Conservation (phyloP, 129 eudicot species). For the Flaveria linearis region DNA sequence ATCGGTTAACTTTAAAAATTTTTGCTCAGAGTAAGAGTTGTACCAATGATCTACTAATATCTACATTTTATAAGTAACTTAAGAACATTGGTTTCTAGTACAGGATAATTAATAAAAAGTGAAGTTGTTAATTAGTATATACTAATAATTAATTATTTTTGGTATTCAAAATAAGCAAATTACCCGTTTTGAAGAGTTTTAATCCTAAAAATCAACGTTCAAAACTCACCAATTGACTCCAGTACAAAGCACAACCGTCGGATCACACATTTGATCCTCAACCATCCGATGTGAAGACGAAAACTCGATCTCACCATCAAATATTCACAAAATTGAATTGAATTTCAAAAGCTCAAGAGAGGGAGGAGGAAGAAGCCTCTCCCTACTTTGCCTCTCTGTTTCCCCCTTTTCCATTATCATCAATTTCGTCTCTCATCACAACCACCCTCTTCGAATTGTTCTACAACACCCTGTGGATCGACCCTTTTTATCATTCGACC, state of each 20-base stretch:
- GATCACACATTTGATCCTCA: slow-evolving; percentile 19
- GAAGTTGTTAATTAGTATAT: too few species aligned
- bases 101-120: too few species aligned
- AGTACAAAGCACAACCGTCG: slow-evolving; percentile 41
- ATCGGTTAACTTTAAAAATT: too few species aligned
- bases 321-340: slow-evolving; percentile 60
- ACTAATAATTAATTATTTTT: too few species aligned
- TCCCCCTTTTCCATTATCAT: slow-evolving; percentile 36
- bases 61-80: too few species aligned
- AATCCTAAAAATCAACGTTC: slow-evolving; percentile 29
- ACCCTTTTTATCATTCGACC: slow-evolving; percentile 13
- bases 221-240: slow-evolving; percentile 18
- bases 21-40: too few species aligned
- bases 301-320: slow-evolving; percentile 42
- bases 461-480: slow-evolving; percentile 22
- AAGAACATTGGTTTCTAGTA: too few species aligned
- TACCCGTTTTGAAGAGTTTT: neutral
- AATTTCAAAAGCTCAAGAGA: slow-evolving; percentile 85
- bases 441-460: slow-evolving; percentile 7
- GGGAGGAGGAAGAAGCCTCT: slow-evolving; percentile 52
- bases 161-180: neutral
- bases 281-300: slow-evolving; percentile 47
- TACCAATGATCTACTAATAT: too few species aligned
- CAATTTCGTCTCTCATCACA: slow-evolving; percentile 13
- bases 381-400: slow-evolving; percentile 30